Evolutionary conservation across 306 rosid genomes (phyloP), one percentile per base, ranked within the genome.

Genomic region (Glycine tomentella): DNA sequence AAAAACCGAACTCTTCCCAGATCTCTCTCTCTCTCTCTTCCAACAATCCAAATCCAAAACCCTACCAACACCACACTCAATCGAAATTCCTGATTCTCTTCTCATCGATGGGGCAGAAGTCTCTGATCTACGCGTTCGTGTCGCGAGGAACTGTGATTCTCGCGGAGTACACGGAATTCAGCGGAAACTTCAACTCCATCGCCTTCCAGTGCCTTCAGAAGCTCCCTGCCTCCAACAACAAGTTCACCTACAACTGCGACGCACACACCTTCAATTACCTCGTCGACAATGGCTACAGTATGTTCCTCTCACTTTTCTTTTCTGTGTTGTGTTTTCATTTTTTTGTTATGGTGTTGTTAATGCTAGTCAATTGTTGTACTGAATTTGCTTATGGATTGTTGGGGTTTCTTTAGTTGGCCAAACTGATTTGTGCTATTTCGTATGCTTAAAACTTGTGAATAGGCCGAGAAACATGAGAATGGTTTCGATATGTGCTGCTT

Each of bases 221-320:
- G 75, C 90, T 87, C 1, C 90, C 90, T n/a, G 52, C 86, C 45
- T 10, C 84, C 40, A 87, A 84, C 77, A 87, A 84, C 90, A 84
- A 81, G 75, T 87, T 87, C 86, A 87, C 90, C n/a, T 87, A 87
- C 78, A 84, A 84, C 77, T 87, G 90, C 57, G 90, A 87, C 55
- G 61, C 58, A 0, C 90, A 87, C 84, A 87, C 90, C 75, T 87
- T 87, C 80, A 87, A 87, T 38, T 87, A 81, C 80, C 90, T 84
- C 11, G 85, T 79, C 34, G 87, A 87, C 34, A 78, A 84, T 74
- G 87, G 82, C 62, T 84, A 34, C 69, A 84, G 90, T 66, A 66
- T 9, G 51, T 3, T 20, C 7, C 14, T 13, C 1, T 4, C 6
- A 10, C 12, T 68, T 25, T 25, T 25, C 31, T 25, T 25, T 25